Conservation (phyloP, 805 yeast genomes). For the Yamadazyma insecticola region DNA sequence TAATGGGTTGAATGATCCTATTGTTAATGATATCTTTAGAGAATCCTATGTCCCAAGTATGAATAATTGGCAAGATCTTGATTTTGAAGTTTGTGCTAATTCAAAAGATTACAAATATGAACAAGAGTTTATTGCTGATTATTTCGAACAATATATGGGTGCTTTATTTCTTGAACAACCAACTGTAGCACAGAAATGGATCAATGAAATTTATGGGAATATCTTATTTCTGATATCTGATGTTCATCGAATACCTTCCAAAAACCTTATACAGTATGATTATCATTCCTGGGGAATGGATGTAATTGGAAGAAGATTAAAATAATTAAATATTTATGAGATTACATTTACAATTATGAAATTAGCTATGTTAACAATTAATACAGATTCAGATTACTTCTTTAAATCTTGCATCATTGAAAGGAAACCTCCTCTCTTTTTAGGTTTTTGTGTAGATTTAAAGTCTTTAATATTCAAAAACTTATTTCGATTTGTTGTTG, state of each 20-base stretch:
- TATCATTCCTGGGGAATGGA: constrained; percentile 20
- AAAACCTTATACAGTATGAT: constrained; percentile 9
- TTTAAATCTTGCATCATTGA: constrained; percentile 26
- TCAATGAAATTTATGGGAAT: constrained; percentile 24
- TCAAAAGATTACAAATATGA: constrained; percentile 21
- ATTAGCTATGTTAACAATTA: constrained; percentile 5
- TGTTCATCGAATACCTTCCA: constrained; percentile 10
- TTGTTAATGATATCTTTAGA: constrained; percentile 17
- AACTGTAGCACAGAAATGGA: constrained; percentile 28
- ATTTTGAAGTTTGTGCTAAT: constrained; percentile 7
- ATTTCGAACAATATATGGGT: constrained; percentile 41
- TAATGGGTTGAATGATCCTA: constrained; percentile 27
- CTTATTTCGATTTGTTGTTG: too few species aligned
- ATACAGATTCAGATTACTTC: constrained; percentile 1
- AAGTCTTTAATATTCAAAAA: constrained; percentile 12
- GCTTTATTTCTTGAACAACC: constrained; percentile 36
- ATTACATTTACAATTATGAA: neutral
- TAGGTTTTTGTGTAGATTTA: constrained; percentile 12
- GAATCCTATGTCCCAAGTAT: constrained; percentile 25
- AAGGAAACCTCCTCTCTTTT: constrained; percentile 26
- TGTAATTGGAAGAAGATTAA: constrained; percentile 28
- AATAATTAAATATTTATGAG: constrained; percentile 1
- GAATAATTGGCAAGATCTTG: constrained; percentile 11
- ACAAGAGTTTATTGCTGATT: constrained; percentile 39
- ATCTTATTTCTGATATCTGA: constrained; percentile 25